Conservation (phyloP, 169 alveolate genomes). For the Amoebophrya sp. region DNA sequence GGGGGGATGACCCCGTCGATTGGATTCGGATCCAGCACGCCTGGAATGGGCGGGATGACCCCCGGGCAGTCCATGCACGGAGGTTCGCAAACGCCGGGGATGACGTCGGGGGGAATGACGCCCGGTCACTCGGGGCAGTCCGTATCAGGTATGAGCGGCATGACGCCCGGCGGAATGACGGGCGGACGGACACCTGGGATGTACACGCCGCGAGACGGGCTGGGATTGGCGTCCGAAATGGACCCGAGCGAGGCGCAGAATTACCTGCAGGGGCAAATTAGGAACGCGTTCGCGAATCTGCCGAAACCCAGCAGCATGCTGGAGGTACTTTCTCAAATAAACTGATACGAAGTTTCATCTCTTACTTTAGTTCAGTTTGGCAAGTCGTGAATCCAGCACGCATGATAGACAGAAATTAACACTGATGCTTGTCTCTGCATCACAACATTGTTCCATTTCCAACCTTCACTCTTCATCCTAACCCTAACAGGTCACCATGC, state of each 20-base stretch:
- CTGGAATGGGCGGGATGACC: no score
- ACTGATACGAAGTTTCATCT: no score
- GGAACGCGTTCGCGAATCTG: neutral
- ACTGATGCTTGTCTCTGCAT: no score
- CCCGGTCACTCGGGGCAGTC: neutral
- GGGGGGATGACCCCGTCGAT: neutral
- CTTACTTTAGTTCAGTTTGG: no score
- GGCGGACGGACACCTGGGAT: neutral
- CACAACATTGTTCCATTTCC: no score
- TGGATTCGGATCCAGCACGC: no score
- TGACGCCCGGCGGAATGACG: neutral
- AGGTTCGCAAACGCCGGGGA: no score
- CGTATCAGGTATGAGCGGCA: neutral
- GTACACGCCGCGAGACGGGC: neutral
- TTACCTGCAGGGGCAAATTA: neutral
- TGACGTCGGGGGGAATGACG: neutral
- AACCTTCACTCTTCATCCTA: neutral
- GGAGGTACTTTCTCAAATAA: neutral
- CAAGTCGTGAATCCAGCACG: no score
- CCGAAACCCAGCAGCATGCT: neutral
- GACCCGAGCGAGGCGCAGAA: neutral
- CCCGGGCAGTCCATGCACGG: no score
- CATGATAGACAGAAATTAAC: no score
- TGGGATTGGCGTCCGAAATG: neutral
- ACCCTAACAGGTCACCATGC: neutral